Evolutionary conservation across 192 early-diverging fungal species (phyloP).

Genomic region (Gryganskiella cystojenkinii): DNA sequence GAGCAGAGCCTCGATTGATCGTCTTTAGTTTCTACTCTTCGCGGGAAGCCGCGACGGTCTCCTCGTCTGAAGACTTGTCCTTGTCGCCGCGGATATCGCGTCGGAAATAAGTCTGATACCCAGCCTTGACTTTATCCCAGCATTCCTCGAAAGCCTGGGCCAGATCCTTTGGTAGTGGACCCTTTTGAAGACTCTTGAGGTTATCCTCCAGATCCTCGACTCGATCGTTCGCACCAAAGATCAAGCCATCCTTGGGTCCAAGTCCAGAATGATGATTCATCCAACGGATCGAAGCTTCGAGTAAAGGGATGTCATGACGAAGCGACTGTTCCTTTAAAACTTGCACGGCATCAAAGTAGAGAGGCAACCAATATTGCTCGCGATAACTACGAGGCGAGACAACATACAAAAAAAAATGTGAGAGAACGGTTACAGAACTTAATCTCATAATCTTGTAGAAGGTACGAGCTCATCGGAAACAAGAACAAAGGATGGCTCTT

Average conservation of each 20-base stretch:
- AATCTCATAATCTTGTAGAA: not conserved
- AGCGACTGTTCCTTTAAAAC: not conserved
- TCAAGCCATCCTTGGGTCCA: conserved; percentile 20
- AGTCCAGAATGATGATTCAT: conserved; percentile 37
- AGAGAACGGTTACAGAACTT: not conserved
- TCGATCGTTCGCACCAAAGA: conserved; percentile 27
- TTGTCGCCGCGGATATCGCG: not conserved
- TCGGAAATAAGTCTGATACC: conserved; percentile 19
- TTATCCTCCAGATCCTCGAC: conserved; percentile 12
- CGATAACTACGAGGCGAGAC: conserved; percentile 8
- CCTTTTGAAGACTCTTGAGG: conserved; percentile 7
- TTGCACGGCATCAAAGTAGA: conserved; percentile 27
- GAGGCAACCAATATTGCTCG: conserved; percentile 24
- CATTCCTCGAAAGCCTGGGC: conserved; percentile 12
- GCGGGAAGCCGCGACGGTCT: too few species aligned
- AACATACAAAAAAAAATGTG: not conserved
- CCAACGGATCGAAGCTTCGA: conserved; percentile 38
- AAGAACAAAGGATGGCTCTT: not conserved
- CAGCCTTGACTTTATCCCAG: conserved; percentile 16
- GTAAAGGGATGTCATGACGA: conserved; percentile 3
- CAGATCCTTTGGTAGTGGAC: conserved; percentile 8
- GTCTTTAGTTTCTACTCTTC: too few species aligned
- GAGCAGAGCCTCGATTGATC: too few species aligned
- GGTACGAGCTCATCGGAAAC: too few species aligned
- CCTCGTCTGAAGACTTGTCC: too few species aligned